Base-by-base conservation (phyloP, 768 basidiomycete genomes). In the Amanita phalloides region DNA sequence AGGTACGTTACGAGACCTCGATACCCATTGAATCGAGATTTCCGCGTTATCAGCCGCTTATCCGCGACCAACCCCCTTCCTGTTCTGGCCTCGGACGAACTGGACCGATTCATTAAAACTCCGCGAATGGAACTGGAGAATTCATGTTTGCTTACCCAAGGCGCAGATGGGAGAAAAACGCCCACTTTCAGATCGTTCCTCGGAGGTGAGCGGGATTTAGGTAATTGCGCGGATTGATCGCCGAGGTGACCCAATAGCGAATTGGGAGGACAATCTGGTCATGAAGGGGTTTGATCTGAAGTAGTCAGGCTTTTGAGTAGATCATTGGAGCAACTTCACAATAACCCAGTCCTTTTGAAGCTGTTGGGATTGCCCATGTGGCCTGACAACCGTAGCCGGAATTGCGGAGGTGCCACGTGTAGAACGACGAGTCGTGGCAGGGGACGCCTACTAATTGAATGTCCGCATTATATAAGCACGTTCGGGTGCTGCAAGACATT, bases 71-170 rank as follows among this genome's bases (percentile, higher is more conserved):
- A 71, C 20, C 73, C 74, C 17, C 1, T 17, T 58, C 63, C 68
- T 47, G 66, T 74, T 48, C 72, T 77, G 54, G 71, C 76, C 1
- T 70, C 75, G 1, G 61, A 76, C n/a, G 72, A 79, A 30, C 66
- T 95, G 10, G 81, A 88, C 20, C 78, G 83, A 21, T 96, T 97
- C 64, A 82, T 96, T 45, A 83, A 89, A n/a, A 54, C 71, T 98
- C 4, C 78, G 87, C 10, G 86, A 87, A 61, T 85, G 86, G 61
- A 91, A 88, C 56, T 73, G 79, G 13, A 74, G 82, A 6, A 57
- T 96, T 96, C 67, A 78, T 86, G 44, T 71, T 79, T 6, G 81
- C 84, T 2, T 98, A 98, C 63, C 88, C 91, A 0, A 86, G 64
- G 88, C 26, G 95, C 96, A 68, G 17, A 65, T 82, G n/a, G 47